Percentiles rank a stretch among this genome's conserved stretches.
Conservation (phyloP, 164 flowering plant species). For the Dillenia suffruticosa region DNA sequence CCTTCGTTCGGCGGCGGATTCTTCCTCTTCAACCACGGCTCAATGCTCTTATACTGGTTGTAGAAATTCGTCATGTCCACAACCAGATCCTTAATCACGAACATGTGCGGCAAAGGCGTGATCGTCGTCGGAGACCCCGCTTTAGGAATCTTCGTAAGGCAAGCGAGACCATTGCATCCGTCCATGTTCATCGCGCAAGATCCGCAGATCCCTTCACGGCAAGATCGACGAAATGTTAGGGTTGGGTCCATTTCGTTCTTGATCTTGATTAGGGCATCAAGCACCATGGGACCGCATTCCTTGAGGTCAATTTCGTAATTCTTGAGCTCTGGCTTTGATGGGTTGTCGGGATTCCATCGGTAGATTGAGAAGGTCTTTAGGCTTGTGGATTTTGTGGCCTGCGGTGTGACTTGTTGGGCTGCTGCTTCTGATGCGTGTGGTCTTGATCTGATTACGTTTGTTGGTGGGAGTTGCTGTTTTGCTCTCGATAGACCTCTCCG, state of each 20-base stretch:
- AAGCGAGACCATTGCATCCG: constrained; percentile 93
- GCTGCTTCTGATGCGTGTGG: constrained; percentile 36
- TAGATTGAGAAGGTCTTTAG: constrained; percentile 88
- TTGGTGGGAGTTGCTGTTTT: constrained; percentile 10
- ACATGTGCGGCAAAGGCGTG: constrained; percentile 98
- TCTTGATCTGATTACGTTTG: constrained; percentile 23
- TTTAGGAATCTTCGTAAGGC: constrained; percentile 69
- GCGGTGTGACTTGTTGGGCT: constrained; percentile 34
- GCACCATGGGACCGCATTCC: constrained; percentile 96
- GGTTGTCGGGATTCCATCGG: constrained; percentile 90
- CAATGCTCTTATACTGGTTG: constrained; percentile 96
- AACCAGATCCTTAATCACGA: constrained; percentile 92
- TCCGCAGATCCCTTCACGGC: constrained; percentile 98
- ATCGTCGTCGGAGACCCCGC: constrained; percentile 34
- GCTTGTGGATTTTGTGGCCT: constrained; percentile 13
- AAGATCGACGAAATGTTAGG: constrained; percentile 88
- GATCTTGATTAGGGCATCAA: constrained; percentile 96
- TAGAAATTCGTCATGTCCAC: constrained; percentile 99
- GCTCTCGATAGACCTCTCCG: constrained; percentile 34
- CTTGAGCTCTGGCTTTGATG: constrained; percentile 70
- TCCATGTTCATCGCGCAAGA: constrained; percentile 99
- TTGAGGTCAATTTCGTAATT: constrained; percentile 76
- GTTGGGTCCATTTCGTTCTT: constrained; percentile 93
- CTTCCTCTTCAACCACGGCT: constrained; percentile 99
- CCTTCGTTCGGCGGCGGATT: constrained; percentile 41